These are phyloP conservation scores for Kappamyces sp. DNA, from an alignment of 192 early-diverging fungal genomes.

Conservation along the genomic window DNA sequence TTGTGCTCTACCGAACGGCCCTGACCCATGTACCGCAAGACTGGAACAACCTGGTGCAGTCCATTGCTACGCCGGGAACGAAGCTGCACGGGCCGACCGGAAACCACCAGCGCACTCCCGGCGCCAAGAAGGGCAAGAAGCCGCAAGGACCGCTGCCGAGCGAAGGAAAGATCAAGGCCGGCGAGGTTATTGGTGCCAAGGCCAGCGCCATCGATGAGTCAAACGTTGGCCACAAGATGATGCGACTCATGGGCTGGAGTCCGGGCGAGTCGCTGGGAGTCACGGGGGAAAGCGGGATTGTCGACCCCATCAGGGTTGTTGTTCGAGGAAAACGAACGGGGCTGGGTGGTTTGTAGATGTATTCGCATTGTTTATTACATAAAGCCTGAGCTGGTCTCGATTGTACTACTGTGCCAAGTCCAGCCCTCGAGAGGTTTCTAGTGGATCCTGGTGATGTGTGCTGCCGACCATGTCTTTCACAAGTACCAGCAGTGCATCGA, in stretches of 20 bases:
- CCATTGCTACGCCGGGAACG: slow-evolving; percentile 5
- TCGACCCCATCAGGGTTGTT: slow-evolving; percentile 27
- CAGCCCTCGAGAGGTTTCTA: too few relatives aligned
- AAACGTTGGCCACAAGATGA: slow-evolving; percentile 66
- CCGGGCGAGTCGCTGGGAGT: slow-evolving; percentile 30
- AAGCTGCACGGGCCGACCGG: slow-evolving; percentile 23
- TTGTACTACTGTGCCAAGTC: too few relatives aligned
- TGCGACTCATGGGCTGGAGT: slow-evolving; percentile 60
- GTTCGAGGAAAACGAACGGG: slow-evolving; percentile 26
- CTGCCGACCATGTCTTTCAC: too few relatives aligned
- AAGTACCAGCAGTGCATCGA: too few relatives aligned
- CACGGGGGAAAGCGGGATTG: slow-evolving; percentile 16
- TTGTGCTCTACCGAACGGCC: slow-evolving; percentile 20
- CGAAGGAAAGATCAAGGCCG: slow-evolving; percentile 24
- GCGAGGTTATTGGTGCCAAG: slow-evolving; percentile 52
- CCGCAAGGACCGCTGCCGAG: slow-evolving; percentile 25
- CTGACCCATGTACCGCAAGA: slow-evolving; percentile 21
- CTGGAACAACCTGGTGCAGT: slow-evolving; percentile 21
- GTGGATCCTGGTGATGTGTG: too few relatives aligned
- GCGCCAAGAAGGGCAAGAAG: background rate
- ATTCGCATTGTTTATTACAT: too few relatives aligned
- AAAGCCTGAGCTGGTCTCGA: too few relatives aligned
- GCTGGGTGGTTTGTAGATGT: slow-evolving; percentile 26
- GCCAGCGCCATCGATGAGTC: slow-evolving; percentile 46
- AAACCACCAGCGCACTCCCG: background rate